Percentiles rank a stretch among this genome's conserved stretches.
Conservation (phyloP, 2,329 filamentous ascomycete species). For the Ceratocystis albifundus region DNA sequence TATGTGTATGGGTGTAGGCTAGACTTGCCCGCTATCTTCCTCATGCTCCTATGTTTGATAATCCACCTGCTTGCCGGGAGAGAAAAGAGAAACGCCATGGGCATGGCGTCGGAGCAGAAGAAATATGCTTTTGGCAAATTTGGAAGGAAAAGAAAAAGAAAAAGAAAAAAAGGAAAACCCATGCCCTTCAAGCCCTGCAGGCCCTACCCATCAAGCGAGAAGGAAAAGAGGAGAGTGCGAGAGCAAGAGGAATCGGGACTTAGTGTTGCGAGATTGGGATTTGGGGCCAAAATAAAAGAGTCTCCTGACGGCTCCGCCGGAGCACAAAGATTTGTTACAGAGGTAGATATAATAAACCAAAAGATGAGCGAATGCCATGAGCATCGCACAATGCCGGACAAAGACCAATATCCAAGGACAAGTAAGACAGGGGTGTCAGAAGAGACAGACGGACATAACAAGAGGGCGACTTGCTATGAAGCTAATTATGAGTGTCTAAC, state of each 20-base stretch:
- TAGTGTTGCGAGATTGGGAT: slow-evolving; percentile 3
- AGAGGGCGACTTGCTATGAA: background rate
- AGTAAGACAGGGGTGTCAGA: background rate
- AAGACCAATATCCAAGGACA: background rate
- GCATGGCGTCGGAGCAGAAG: background rate
- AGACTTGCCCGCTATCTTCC: background rate
- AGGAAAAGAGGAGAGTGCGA: background rate
- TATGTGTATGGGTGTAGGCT: background rate
- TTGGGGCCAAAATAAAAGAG: background rate
- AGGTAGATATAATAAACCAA: background rate
- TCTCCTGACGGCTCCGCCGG: background rate
- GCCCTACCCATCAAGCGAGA: background rate
- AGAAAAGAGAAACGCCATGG: background rate
- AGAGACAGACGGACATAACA: background rate
- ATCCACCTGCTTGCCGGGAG: background rate
- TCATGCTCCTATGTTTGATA: background rate
- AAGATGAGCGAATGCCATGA: background rate
- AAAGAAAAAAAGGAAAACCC: background rate
- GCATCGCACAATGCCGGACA: background rate
- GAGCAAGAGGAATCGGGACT: background rate
- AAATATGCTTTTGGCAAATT: background rate
- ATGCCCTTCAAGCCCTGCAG: background rate
- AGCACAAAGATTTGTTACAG: background rate
- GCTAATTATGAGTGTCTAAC: background rate
- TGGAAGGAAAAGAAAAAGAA: background rate